phyloP scores from a whole-genome alignment of 306 rosid species.

The Rubus parviflorus region DNA sequence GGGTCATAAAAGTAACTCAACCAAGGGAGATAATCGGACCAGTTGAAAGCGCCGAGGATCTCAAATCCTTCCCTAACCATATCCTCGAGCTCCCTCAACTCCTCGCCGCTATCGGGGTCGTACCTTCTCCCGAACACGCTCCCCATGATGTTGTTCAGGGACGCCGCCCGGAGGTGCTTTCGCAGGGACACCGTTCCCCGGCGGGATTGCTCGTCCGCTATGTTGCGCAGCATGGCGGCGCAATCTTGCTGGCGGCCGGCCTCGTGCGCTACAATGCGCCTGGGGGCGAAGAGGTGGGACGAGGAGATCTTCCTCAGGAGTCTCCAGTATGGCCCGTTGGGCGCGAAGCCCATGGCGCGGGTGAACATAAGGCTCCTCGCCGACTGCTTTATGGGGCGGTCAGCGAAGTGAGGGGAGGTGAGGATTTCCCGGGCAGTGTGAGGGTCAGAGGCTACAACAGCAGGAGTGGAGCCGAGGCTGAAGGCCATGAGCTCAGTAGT shows the following conservation, averaged over 20 bases:
- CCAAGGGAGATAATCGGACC: slow-evolving; percentile 56
- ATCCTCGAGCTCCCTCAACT: slow-evolving; percentile 31
- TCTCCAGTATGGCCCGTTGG: slow-evolving; percentile 56
- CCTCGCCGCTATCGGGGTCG: slow-evolving; percentile 21
- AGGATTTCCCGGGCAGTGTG: slow-evolving; percentile 44
- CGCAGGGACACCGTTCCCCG: slow-evolving; percentile 20
- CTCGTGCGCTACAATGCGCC: slow-evolving; percentile 48
- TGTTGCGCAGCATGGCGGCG: slow-evolving; percentile 32
- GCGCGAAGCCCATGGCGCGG: slow-evolving; percentile 67
- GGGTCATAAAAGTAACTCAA: slow-evolving; percentile 45
- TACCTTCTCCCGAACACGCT: slow-evolving; percentile 50
- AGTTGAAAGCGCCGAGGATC: slow-evolving; percentile 55
- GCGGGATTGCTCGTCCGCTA: slow-evolving; percentile 23
- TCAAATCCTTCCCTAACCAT: slow-evolving; percentile 60
- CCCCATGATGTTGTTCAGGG: slow-evolving; percentile 51
- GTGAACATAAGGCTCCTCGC: slow-evolving; percentile 49
- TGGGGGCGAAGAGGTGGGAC: slow-evolving; percentile 49
- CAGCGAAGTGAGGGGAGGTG: slow-evolving; percentile 48
- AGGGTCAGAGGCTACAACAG: slow-evolving; percentile 49
- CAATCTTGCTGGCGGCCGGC: slow-evolving; percentile 42
- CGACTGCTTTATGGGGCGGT: slow-evolving; percentile 54
- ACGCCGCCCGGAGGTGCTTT: slow-evolving; percentile 39
- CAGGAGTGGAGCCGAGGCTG: slow-evolving; percentile 53
- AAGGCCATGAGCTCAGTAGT: slow-evolving; percentile 51
- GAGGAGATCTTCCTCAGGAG: slow-evolving; percentile 49